Base-by-base conservation (phyloP, 345 rosid species). In the Reutealis trisperma region DNA sequence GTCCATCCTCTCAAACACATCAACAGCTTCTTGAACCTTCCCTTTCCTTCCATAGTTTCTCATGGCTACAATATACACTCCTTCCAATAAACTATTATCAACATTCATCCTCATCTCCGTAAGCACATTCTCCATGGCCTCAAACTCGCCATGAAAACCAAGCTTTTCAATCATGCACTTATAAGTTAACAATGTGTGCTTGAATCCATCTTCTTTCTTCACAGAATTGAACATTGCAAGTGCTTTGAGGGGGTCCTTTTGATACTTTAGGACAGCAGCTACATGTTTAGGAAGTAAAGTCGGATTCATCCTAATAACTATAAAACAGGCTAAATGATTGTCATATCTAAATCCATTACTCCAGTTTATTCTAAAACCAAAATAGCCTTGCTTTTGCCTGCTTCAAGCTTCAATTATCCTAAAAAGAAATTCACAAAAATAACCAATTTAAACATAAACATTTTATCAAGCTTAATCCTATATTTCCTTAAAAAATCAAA, bases 1-100 rank as follows among this genome's bases (percentile, higher is more conserved):
- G 64, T 92, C 98, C 98, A 92, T 90, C 81, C 98, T 95, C 84
- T 93, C 94, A 84, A 96, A 96, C 74, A 91, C 88, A 76, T 92
- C 83, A 8, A 92, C 91, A 49, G 97, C 97, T 77, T 90, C 94
- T 77, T 90, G 97, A 83, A 92, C 85, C 88, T 82, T 95, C 78
- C 88, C 86, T 87, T 87, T 93, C 83, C 85, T 82, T 44, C 99
- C 96, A 71, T 90, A 93, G 62, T 76, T 89, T 83, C 84, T 91
- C 87, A 93, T 91, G 32, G 84, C 93, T 30, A 87, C 88, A 34
- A 92, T 80, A 74, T 93, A 93, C 45, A 90, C 88, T 62, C 93
- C 94, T 85, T 96, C 99, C 54, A 95, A 87, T 79, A 88, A 84
- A 77, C 83, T 41, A 77, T 79, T 86, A 41, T 86, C 79, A 0